These are phyloP conservation scores for Anastatica hierochuntica DNA, from an alignment of 345 rosid species.

Conservation along the genomic window DNA sequence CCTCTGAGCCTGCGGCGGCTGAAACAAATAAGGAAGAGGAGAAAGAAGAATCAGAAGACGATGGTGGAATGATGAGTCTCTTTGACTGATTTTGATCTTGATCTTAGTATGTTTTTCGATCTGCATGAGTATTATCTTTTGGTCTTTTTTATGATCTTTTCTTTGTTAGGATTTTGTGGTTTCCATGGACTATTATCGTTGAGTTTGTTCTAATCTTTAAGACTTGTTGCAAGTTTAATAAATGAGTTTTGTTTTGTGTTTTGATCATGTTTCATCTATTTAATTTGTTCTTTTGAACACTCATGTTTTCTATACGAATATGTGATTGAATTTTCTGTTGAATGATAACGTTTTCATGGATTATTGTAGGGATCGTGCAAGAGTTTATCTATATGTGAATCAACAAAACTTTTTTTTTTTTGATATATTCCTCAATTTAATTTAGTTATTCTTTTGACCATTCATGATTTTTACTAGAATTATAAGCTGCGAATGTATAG, in stretches of 20 bases:
- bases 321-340: not conserved
- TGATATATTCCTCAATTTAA: not conserved
- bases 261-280: not conserved
- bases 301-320: not conserved
- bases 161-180: constrained; percentile 1
- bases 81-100: constrained; percentile 8
- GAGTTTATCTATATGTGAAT: not conserved
- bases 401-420: not conserved
- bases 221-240: constrained; percentile 2
- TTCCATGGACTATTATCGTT: not conserved
- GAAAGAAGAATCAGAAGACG: constrained; percentile 73
- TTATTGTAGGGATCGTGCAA: not conserved
- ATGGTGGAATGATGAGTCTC: constrained; percentile 29
- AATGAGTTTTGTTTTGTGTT: not conserved
- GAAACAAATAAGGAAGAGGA: constrained; percentile 53
- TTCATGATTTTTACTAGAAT: not conserved
- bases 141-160: not conserved
- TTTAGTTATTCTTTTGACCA: not conserved
- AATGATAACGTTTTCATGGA: not conserved
- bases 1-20: constrained; percentile 28
- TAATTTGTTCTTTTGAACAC: not conserved
- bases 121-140: not conserved
- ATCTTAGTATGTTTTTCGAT: not conserved
- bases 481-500: not conserved
- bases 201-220: not conserved